A percentile compares a stretch with the other conserved stretches of the same genome.
These are phyloP conservation scores for Mimosa pudica DNA, from an alignment of 306 rosid genomes.

Conservation along the genomic window DNA sequence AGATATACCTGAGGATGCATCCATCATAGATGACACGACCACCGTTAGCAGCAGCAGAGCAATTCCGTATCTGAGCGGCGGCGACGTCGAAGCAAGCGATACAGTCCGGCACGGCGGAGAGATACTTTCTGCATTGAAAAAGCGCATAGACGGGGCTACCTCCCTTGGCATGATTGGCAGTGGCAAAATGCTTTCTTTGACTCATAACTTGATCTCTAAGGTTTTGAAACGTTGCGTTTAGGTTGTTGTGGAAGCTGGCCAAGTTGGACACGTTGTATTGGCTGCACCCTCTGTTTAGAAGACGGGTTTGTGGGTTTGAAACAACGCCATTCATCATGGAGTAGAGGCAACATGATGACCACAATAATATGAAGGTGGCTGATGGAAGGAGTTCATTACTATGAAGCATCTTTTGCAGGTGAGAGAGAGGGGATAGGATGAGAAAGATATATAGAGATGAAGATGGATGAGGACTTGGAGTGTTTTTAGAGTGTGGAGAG, in stretches of 20 bases:
- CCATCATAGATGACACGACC: constrained; percentile 77
- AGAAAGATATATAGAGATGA: background rate
- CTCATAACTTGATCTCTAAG: constrained; percentile 36
- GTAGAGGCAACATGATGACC: constrained; percentile 21
- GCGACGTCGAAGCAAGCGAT: constrained; percentile 50
- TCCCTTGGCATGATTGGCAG: constrained; percentile 42
- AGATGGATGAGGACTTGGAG: background rate
- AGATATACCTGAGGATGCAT: constrained; percentile 64
- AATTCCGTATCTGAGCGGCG: constrained; percentile 52
- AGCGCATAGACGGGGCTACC: constrained; percentile 52
- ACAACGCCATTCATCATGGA: background rate
- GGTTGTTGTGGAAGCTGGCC: constrained; percentile 47
- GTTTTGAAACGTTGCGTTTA: constrained; percentile 50
- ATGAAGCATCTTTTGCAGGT: background rate
- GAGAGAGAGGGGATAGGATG: background rate
- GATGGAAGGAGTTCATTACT: background rate
- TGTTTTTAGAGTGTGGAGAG: background rate
- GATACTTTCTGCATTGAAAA: constrained; percentile 70
- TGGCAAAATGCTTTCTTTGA: constrained; percentile 48
- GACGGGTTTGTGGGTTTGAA: constrained; percentile 51
- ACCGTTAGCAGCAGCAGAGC: constrained; percentile 71
- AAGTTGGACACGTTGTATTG: constrained; percentile 57
- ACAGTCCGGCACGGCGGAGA: constrained; percentile 52
- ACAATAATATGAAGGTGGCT: constrained; percentile 15
- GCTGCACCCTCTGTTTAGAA: constrained; percentile 67